Conservation (phyloP, 441 rosid species). For the Croton setiger region DNA sequence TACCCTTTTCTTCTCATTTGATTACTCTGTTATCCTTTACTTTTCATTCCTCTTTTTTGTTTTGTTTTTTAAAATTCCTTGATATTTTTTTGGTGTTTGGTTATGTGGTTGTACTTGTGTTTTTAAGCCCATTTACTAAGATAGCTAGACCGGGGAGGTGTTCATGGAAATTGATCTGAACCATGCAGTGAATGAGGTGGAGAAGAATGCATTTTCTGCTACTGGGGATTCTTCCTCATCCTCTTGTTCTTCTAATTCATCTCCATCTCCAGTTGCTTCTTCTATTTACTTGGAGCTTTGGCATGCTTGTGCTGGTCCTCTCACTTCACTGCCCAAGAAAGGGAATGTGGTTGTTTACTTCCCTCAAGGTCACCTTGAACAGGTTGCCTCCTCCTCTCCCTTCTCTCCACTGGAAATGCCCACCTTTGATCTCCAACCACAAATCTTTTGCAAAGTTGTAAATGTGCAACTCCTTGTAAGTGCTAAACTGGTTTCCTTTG, state of each 20-base stretch:
- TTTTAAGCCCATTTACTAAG: slow-evolving; percentile 16
- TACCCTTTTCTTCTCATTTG: slow-evolving; percentile 28
- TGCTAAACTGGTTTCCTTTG: slow-evolving; percentile 5
- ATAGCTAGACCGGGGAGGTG: slow-evolving; percentile 25
- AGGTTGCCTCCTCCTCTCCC: slow-evolving; percentile 44
- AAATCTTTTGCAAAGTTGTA: slow-evolving; percentile 71
- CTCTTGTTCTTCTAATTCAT: slow-evolving; percentile 53
- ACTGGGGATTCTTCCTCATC: slow-evolving; percentile 64
- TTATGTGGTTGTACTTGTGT: slow-evolving; percentile 33
- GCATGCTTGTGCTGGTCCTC: slow-evolving; percentile 98
- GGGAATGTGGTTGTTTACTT: slow-evolving; percentile 81
- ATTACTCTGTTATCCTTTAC: slow-evolving; percentile 16
- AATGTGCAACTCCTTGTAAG: slow-evolving; percentile 73
- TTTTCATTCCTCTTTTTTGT: not conserved
- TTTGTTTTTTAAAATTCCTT: not conserved
- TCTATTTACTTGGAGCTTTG: slow-evolving; percentile 78
- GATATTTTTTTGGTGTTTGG: slow-evolving; percentile 27
- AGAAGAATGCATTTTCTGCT: slow-evolving; percentile 39
- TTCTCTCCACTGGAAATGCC: slow-evolving; percentile 53
- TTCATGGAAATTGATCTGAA: slow-evolving; percentile 92
- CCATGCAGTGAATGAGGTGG: slow-evolving; percentile 58
- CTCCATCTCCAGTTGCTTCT: slow-evolving; percentile 46
- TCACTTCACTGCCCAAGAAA: slow-evolving; percentile 70
- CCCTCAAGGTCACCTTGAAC: slow-evolving; percentile 91
- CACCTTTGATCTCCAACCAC: slow-evolving; percentile 59